These are phyloP conservation scores for Sporobolomyces roseus DNA, from an alignment of 768 basidiomycete genomes.

Conservation along the genomic window DNA sequence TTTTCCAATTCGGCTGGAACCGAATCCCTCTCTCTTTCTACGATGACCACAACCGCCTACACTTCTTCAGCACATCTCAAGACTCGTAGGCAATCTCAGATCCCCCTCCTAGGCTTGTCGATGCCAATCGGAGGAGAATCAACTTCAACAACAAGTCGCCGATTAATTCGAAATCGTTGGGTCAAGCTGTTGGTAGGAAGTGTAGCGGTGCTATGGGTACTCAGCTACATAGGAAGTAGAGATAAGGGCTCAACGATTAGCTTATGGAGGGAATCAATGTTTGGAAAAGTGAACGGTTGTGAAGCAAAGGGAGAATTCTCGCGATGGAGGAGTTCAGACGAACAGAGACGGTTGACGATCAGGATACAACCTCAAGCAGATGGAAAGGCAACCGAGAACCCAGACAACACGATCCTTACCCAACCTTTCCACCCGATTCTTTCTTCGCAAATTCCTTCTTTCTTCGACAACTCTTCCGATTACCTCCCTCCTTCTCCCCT, in stretches of 20 bases:
- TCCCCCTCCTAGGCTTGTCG: too few species aligned
- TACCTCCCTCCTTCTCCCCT: not conserved
- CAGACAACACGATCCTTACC: constrained; percentile 24
- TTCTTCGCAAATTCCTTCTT: not conserved
- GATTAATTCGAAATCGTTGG: constrained; percentile 1
- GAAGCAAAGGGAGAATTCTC: constrained; percentile 4
- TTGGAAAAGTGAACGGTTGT: not conserved
- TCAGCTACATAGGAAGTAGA: not conserved
- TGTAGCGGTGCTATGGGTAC: not conserved
- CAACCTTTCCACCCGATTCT: constrained; percentile 11
- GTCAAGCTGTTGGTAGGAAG: not conserved
- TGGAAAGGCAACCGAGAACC: not conserved
- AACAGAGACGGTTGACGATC: constrained; percentile 16
- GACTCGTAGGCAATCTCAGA: constrained; percentile 5
- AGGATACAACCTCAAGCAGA: not conserved
- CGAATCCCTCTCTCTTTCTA: too few species aligned
- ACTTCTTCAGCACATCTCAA: not conserved
- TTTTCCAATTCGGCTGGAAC: constrained; percentile 3
- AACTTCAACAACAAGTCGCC: not conserved
- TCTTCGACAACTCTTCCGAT: not conserved
- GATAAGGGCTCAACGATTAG: not conserved
- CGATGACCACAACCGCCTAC: not conserved
- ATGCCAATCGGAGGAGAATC: not conserved
- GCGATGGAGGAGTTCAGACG: not conserved
- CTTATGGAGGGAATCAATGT: not conserved